phyloP scores from a whole-genome alignment of 768 basidiomycete species.

The Chalciporus piperatus region DNA sequence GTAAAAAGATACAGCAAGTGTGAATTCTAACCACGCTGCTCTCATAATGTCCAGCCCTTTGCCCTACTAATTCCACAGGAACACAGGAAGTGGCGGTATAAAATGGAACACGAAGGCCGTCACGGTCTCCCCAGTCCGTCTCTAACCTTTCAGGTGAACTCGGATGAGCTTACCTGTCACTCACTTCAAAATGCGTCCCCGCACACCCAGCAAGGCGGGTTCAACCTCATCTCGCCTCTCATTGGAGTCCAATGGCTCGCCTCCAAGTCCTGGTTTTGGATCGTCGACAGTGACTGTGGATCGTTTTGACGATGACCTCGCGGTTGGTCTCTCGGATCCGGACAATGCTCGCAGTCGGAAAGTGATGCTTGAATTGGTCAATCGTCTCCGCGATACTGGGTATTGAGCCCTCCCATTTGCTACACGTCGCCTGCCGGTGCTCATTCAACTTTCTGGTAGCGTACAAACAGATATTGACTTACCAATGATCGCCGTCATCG shows the following conservation, averaged over 20 bases:
- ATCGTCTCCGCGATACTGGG: constrained; percentile 67
- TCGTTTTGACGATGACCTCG: constrained; percentile 6
- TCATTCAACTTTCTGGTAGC: constrained; percentile 15
- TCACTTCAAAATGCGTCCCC: not conserved
- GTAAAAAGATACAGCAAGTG: no score
- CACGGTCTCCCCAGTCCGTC: not conserved
- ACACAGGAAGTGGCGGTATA: no score
- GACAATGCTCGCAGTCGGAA: constrained; percentile 53
- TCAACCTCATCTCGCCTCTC: not conserved
- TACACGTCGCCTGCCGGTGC: no score
- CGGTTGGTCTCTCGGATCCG: constrained; percentile 52
- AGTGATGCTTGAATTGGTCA: constrained; percentile 53
- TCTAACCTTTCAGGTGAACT: no score
- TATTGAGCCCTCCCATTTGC: not conserved
- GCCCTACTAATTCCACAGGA: no score
- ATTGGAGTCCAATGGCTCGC: not conserved
- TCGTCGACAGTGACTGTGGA: not conserved
- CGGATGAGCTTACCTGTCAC: not conserved
- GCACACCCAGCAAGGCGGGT: not conserved
- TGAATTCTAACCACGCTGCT: no score
- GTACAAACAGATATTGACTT: constrained; percentile 66
- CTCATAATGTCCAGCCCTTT: no score
- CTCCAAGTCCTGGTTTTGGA: not conserved
- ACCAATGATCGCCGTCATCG: constrained; percentile 69
- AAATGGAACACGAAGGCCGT: no score